Percentiles rank a stretch among this genome's conserved stretches.
Evolutionary conservation across 495 filamentous ascomycete species (phyloP).

Genomic region (Penicillium cataractarum): DNA sequence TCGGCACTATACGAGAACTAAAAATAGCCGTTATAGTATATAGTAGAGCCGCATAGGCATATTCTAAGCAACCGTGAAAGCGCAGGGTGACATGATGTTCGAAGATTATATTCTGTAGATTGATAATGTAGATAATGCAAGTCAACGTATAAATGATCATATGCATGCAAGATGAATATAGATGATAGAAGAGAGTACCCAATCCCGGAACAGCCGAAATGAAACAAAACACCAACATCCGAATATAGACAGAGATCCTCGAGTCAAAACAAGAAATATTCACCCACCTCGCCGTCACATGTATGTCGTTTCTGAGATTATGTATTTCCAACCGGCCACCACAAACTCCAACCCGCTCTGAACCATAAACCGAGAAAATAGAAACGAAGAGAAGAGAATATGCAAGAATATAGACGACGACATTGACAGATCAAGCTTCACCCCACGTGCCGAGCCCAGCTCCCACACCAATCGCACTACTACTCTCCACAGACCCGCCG

Average conservation of each 20-base stretch:
- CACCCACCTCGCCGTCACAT: conserved; percentile 1
- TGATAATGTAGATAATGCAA: too few species aligned
- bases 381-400: background rate
- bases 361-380: background rate
- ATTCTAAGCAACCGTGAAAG: too few species aligned
- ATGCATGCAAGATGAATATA: too few species aligned
- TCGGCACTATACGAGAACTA: too few species aligned
- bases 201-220: too few species aligned
- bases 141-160: too few species aligned
- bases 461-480: conserved; percentile 62
- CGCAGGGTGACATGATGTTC: too few species aligned
- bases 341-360: background rate
- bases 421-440: conserved; percentile 53
- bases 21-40: too few species aligned
- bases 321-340: background rate
- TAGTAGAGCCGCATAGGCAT: too few species aligned
- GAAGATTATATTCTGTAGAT: too few species aligned
- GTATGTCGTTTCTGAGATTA: conserved; percentile 4
- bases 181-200: too few species aligned
- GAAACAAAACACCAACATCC: background rate
- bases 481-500: conserved; percentile 75
- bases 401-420: background rate
- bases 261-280: background rate
- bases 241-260: background rate
- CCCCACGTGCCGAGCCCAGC: conserved; percentile 75